Conservation (phyloP, 1,284 basidiomycete genomes). For the Ceratobasidium papillatum region DNA sequence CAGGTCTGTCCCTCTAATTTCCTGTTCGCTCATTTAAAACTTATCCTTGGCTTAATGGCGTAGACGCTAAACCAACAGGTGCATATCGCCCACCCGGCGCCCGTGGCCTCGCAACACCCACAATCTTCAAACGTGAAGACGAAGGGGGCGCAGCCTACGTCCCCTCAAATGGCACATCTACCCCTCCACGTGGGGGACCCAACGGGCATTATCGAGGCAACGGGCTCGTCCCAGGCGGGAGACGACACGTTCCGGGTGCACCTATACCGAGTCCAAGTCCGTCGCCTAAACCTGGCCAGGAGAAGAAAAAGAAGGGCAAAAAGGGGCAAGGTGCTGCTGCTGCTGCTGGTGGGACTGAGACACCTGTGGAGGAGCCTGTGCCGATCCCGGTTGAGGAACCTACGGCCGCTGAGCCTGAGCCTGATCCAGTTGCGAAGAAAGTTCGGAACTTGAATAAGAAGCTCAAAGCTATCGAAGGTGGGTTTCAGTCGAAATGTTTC, state of each 20-base stretch:
- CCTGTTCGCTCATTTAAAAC: not conserved
- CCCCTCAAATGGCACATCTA: slow-evolving; percentile 59
- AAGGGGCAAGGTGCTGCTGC: slow-evolving; percentile 47
- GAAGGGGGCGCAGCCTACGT: slow-evolving; percentile 64
- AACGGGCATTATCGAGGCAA: slow-evolving; percentile 21
- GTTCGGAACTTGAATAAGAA: slow-evolving; percentile 93
- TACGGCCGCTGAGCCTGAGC: slow-evolving; percentile 66
- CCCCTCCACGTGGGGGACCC: slow-evolving; percentile 60
- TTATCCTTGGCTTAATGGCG: not conserved
- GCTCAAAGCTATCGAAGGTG: slow-evolving; percentile 57
- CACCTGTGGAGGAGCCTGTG: slow-evolving; percentile 23
- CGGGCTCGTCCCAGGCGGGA: slow-evolving; percentile 37
- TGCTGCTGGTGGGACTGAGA: slow-evolving; percentile 47
- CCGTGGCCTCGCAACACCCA: slow-evolving; percentile 83
- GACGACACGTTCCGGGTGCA: slow-evolving; percentile 74
- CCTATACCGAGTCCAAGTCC: slow-evolving; percentile 57
- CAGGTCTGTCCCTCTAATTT: slow-evolving; percentile 49
- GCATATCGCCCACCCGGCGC: slow-evolving; percentile 93
- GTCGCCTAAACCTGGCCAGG: slow-evolving; percentile 56
- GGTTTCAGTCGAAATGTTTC: not conserved
- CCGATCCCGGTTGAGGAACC: slow-evolving; percentile 60
- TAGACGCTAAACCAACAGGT: slow-evolving; percentile 70
- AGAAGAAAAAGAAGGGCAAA: slow-evolving; percentile 65
- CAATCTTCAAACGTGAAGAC: slow-evolving; percentile 88
- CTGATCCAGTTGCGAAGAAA: slow-evolving; percentile 90